These are phyloP conservation scores for Protomyces arabidopsidicola DNA, from an alignment of 1,139 yeast species.

Conservation along the genomic window DNA sequence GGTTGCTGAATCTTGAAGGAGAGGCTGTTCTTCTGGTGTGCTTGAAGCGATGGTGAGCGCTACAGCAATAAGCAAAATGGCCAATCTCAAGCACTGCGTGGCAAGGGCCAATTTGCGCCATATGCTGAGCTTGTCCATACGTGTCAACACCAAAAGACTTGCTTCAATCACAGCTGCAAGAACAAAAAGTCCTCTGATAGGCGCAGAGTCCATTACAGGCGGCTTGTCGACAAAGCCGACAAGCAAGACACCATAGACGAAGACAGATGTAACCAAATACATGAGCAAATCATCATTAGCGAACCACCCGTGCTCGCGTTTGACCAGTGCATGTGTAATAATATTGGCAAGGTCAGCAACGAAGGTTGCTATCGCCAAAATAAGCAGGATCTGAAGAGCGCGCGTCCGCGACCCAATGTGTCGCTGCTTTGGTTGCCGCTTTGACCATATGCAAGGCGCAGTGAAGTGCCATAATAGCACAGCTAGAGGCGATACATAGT, in stretches of 20 bases:
- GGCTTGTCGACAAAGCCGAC: constrained; percentile 18
- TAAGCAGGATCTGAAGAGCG: not conserved
- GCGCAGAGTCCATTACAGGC: constrained; percentile 1
- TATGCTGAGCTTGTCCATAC: not conserved
- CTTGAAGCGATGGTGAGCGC: not conserved
- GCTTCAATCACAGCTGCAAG: constrained; percentile 4
- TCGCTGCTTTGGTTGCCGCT: not conserved
- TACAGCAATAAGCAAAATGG: not conserved
- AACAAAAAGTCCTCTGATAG: constrained; percentile 8
- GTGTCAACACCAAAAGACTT: constrained; percentile 4
- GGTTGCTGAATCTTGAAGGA: not conserved
- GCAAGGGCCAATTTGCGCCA: constrained; percentile 7
- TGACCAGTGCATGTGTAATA: constrained; percentile 6
- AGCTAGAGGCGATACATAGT: not conserved
- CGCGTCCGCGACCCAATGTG: not conserved
- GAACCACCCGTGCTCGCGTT: constrained; percentile 14
- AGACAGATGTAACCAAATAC: constrained; percentile 8
- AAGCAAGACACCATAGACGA: constrained; percentile 19
- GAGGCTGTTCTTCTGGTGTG: constrained; percentile 11
- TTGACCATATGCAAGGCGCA: not conserved
- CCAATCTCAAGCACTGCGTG: constrained; percentile 4
- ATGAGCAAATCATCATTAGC: constrained; percentile 11
- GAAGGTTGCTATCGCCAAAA: constrained; percentile 5
- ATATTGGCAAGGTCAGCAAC: constrained; percentile 8
- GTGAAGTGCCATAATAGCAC: not conserved